These are phyloP conservation scores for Cyberlindnera euphorbiae DNA, from an alignment of 805 yeast genomes.

Conservation along the genomic window DNA sequence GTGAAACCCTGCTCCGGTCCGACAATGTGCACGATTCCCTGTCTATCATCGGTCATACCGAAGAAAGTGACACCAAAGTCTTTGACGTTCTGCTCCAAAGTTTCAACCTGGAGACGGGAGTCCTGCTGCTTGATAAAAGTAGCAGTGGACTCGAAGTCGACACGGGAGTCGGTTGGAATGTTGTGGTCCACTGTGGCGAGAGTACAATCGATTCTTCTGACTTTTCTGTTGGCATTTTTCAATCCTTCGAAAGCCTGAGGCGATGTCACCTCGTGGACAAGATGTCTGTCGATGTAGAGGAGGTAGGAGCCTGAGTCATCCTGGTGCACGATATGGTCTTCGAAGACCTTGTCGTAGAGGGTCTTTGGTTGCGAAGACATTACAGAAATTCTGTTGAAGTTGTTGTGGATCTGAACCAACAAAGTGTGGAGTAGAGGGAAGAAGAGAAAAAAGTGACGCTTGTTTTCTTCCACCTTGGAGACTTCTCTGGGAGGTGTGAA, in stretches of 20 bases:
- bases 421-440: background rate
- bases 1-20: slow-evolving; percentile 99
- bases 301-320: slow-evolving; percentile 85
- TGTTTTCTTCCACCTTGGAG: slow-evolving; percentile 1
- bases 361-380: slow-evolving; percentile 39
- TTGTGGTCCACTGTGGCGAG: slow-evolving; percentile 96
- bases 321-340: slow-evolving; percentile 87
- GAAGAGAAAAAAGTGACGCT: background rate
- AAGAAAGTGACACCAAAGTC: slow-evolving; percentile 87
- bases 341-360: slow-evolving; percentile 92
- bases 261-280: slow-evolving; percentile 97
- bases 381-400: slow-evolving; percentile 5
- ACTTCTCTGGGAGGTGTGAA: too few species aligned
- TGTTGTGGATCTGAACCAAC: background rate
- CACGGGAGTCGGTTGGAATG: slow-evolving; percentile 92
- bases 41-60: slow-evolving; percentile 92
- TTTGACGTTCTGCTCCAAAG: slow-evolving; percentile 88
- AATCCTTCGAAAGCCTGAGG: slow-evolving; percentile 99
- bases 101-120: slow-evolving; percentile 86
- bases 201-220: slow-evolving; percentile 90
- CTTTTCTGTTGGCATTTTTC: slow-evolving; percentile 77
- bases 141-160: slow-evolving; percentile 62
- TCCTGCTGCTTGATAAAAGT: slow-evolving; percentile 87
- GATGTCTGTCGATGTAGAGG: slow-evolving; percentile 91
- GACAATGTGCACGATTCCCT: slow-evolving; percentile 97